phyloP scores from a whole-genome alignment of 441 rosid genomes.

The Croton laevigatus region DNA sequence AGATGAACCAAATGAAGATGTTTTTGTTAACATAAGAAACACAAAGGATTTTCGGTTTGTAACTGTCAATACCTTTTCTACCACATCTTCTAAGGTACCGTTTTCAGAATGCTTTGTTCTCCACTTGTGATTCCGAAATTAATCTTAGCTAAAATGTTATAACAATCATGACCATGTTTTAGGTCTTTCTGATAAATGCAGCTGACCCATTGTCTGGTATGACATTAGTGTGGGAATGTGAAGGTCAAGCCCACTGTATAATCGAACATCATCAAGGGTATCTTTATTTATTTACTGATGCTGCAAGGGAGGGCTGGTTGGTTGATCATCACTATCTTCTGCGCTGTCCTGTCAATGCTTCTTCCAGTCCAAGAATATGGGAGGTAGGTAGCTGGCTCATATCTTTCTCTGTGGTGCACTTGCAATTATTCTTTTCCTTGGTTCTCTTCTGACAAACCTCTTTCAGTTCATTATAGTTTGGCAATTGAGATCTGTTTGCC shows the following conservation, averaged over 20 bases:
- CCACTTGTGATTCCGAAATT: conserved; percentile 13
- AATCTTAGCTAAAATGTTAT: conserved; percentile 21
- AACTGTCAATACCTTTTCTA: conserved; percentile 65
- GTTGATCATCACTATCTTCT: conserved; percentile 82
- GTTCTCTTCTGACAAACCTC: neutral
- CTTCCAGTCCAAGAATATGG: conserved; percentile 61
- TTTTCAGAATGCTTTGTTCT: conserved; percentile 12
- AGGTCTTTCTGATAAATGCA: conserved; percentile 96
- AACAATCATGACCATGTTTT: conserved; percentile 43
- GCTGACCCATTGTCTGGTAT: conserved; percentile 82
- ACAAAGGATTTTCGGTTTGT: conserved; percentile 86
- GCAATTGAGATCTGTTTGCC: neutral
- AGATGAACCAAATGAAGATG: conserved; percentile 68
- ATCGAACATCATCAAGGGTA: conserved; percentile 87
- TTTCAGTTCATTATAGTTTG: conserved; percentile 1
- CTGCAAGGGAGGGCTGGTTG: conserved; percentile 51
- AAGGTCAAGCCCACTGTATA: conserved; percentile 76
- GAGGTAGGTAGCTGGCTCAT: conserved; percentile 55
- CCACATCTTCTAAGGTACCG: conserved; percentile 73
- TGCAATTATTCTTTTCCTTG: neutral
- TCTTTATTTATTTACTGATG: conserved; percentile 86
- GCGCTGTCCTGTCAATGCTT: conserved; percentile 43
- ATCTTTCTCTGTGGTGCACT: neutral
- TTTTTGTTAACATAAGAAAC: conserved; percentile 63
- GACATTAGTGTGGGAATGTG: conserved; percentile 81